These are phyloP conservation scores for Cylindrotheca fusiformis DNA, from an alignment of 108 stramenopile genomes.

Conservation along the genomic window DNA sequence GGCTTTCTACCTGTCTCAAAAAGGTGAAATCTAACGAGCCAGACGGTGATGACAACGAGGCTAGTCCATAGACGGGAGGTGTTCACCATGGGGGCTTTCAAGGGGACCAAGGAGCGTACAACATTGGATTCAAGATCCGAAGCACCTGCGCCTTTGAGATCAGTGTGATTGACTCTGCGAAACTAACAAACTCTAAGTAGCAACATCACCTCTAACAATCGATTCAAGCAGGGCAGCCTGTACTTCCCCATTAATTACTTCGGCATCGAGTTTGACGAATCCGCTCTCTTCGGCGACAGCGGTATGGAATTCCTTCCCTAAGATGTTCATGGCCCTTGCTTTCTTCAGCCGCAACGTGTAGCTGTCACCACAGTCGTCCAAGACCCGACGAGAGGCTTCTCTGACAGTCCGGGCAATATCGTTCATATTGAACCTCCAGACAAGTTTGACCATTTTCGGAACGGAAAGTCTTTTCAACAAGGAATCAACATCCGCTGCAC, in stretches of 20 bases:
- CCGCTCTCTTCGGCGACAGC: not conserved
- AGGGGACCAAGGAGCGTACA: too few species aligned
- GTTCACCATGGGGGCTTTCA: not conserved
- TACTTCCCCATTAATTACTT: conserved; percentile 4
- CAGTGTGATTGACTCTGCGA: too few species aligned
- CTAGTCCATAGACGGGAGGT: not conserved
- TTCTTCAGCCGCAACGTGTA: conserved; percentile 4
- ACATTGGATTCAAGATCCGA: too few species aligned
- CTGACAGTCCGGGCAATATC: conserved; percentile 17
- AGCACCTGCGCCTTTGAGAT: too few species aligned
- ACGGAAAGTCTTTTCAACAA: conserved; percentile 5
- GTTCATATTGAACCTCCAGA: conserved; percentile 16
- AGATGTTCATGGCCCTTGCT: conserved; percentile 13
- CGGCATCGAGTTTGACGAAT: not conserved
- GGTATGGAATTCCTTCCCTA: conserved; percentile 15
- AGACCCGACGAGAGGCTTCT: conserved; percentile 19
- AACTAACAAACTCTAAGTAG: too few species aligned
- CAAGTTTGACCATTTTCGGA: conserved; percentile 19
- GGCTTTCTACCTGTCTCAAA: conserved; percentile 50
- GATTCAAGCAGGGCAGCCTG: conserved; percentile 17
- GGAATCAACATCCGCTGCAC: conserved; percentile 8
- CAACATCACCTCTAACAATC: conserved; percentile 2
- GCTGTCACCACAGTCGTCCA: conserved; percentile 16
- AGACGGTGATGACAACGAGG: not conserved
- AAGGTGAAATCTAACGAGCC: conserved; percentile 17